phyloP scores from a whole-genome alignment of 352 stramenopile species.

The Pythium phragmitis region DNA sequence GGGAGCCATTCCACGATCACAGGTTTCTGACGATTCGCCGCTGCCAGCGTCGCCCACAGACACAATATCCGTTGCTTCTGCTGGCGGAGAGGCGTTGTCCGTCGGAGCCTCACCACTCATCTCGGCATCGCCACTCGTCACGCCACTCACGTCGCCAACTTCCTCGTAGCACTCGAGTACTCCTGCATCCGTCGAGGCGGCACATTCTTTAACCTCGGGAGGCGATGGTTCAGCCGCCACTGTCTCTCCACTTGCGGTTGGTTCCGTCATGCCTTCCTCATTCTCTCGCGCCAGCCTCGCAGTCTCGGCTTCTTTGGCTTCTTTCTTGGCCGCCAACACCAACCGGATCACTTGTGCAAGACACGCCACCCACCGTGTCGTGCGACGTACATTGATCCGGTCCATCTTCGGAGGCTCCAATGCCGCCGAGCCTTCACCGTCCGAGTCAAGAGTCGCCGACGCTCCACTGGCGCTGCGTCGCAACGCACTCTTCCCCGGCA shows the following conservation, averaged over 20 bases:
- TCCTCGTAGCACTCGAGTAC: neutral
- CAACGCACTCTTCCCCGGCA: slow-evolving; percentile 10
- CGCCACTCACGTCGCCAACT: neutral
- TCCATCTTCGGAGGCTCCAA: slow-evolving; percentile 74
- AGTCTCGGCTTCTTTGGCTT: slow-evolving; percentile 7
- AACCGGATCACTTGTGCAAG: slow-evolving; percentile 69
- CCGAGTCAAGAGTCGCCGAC: slow-evolving; percentile 11
- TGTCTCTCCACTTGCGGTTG: neutral
- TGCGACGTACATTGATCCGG: slow-evolving; percentile 75
- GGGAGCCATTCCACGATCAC: neutral
- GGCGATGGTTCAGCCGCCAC: neutral
- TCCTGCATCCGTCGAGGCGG: neutral
- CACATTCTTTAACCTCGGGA: neutral
- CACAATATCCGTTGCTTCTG: neutral
- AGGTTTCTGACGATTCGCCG: neutral
- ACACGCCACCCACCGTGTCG: slow-evolving; percentile 65
- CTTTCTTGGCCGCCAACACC: slow-evolving; percentile 24
- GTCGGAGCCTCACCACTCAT: neutral
- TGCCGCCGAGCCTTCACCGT: slow-evolving; percentile 24
- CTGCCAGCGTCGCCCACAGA: neutral
- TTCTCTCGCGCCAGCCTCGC: neutral
- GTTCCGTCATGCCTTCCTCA: neutral
- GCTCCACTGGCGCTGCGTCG: neutral
- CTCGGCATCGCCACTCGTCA: neutral
- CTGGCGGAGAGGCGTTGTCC: neutral